These are phyloP conservation scores for Steccherinum ochraceum DNA, from an alignment of 768 basidiomycete species.

Conservation along the genomic window DNA sequence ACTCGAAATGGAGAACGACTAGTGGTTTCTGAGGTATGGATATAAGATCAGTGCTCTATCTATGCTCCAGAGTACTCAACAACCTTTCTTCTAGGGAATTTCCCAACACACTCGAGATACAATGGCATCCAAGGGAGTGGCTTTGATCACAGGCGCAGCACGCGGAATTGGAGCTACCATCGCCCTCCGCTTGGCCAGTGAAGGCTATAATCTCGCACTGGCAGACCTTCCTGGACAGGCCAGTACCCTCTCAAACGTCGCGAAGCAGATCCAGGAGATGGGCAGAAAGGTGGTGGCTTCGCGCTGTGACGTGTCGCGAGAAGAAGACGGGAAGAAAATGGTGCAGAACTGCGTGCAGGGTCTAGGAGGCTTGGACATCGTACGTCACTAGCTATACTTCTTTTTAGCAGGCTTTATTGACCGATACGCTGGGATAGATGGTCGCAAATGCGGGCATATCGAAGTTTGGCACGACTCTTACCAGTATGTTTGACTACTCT, in stretches of 20 bases:
- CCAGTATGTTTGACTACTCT: conserved; percentile 3
- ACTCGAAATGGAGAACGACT: no score
- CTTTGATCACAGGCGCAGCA: conserved; percentile 24
- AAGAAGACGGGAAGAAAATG: conserved; percentile 8
- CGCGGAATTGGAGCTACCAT: conserved; percentile 25
- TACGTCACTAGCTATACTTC: conserved; percentile 27
- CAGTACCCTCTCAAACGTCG: conserved; percentile 9
- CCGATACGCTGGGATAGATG: no score
- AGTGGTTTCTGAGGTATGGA: no score
- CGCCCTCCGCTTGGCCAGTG: conserved; percentile 18
- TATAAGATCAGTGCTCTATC: no score
- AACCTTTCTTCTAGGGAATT: no score
- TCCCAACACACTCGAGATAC: no score
- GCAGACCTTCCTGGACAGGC: conserved; percentile 16
- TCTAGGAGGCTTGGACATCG: conserved; percentile 43
- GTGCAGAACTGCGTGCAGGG: conserved; percentile 16
- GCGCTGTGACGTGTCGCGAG: conserved; percentile 33
- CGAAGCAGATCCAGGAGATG: conserved; percentile 8
- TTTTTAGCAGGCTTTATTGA: no score
- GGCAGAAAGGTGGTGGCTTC: conserved; percentile 19
- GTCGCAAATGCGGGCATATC: conserved; percentile 22
- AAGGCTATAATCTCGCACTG: conserved; percentile 18
- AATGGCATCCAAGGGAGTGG: conserved; percentile 11
- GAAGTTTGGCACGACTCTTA: conserved; percentile 3
- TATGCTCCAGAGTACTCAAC: no score